Conservation (phyloP, 176 grass and related monocot species). For the Oryza meyeriana region DNA sequence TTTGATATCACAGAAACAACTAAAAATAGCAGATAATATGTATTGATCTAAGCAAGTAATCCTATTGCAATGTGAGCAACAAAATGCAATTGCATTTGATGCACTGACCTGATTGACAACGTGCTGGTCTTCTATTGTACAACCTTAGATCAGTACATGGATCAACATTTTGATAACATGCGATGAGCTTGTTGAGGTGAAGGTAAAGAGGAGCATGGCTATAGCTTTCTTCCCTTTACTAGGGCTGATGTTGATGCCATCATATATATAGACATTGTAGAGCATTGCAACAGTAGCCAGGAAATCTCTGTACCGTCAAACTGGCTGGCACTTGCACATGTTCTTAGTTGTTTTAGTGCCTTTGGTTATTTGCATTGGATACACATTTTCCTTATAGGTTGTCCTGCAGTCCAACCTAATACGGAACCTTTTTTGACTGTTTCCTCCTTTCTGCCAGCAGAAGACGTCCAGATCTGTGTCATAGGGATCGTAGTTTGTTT, state of each 20-base stretch:
- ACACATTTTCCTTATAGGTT: constrained; percentile 2
- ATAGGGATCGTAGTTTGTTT: constrained; percentile 7
- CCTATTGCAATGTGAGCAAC: not conserved
- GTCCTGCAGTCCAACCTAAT: constrained; percentile 26
- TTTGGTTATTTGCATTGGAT: constrained; percentile 15
- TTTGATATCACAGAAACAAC: not conserved
- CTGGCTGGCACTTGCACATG: constrained; percentile 23
- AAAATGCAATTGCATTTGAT: not conserved
- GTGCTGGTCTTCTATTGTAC: not conserved
- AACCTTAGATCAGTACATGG: not conserved
- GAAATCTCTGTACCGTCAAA: not conserved
- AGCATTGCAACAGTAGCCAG: not conserved
- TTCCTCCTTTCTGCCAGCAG: constrained; percentile 23
- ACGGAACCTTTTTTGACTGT: constrained; percentile 24
- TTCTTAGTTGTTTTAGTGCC: not conserved
- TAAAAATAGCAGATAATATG: not conserved
- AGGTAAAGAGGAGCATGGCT: not conserved
- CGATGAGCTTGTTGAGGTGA: not conserved
- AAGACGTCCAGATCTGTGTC: constrained; percentile 16
- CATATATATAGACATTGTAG: constrained; percentile 22
- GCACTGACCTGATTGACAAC: constrained; percentile 19
- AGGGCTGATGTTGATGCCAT: constrained; percentile 13
- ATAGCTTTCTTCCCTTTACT: not conserved
- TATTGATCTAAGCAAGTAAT: not conserved
- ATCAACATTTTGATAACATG: not conserved